phyloP scores from a whole-genome alignment of 2,329 filamentous ascomycete species.

The Cucurbitaria berberidis region DNA sequence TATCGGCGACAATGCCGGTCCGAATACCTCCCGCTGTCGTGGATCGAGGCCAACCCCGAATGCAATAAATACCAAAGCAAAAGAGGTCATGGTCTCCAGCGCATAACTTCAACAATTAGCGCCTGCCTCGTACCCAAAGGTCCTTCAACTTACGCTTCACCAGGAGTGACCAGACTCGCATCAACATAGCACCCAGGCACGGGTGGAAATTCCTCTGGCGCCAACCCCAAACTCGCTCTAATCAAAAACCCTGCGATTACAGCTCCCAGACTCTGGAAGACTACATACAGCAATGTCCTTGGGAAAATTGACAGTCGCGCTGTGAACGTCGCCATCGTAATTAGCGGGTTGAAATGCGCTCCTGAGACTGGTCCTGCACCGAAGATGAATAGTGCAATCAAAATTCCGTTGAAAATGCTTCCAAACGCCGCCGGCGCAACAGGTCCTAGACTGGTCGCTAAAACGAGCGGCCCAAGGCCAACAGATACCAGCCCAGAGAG shows the following conservation, averaged over 20 bases:
- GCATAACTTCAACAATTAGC: conserved; percentile 43
- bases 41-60: conserved; percentile 63
- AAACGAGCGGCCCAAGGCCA: conserved; percentile 15
- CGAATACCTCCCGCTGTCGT: conserved; percentile 57
- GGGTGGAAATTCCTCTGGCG: conserved; percentile 13
- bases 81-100: conserved; percentile 56
- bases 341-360: conserved; percentile 61
- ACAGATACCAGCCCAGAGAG: conserved; percentile 25
- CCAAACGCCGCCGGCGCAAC: conserved; percentile 37
- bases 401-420: conserved; percentile 49
- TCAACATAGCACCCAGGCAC: conserved; percentile 35
- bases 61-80: conserved; percentile 57
- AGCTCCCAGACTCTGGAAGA: conserved; percentile 55
- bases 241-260: conserved; percentile 55
- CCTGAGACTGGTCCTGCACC: conserved; percentile 56
- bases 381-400: conserved; percentile 58
- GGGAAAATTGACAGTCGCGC: conserved; percentile 58
- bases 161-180: conserved; percentile 45
- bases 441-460: conserved; percentile 35
- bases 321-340: conserved; percentile 61
- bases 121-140: neutral
- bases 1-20: conserved; percentile 57
- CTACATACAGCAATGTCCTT: conserved; percentile 56
- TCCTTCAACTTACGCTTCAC: conserved; percentile 42
- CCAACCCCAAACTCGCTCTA: conserved; percentile 33